Base-by-base conservation (phyloP, 2,329 filamentous ascomycete genomes). In the Sclerotinia subarctica region DNA sequence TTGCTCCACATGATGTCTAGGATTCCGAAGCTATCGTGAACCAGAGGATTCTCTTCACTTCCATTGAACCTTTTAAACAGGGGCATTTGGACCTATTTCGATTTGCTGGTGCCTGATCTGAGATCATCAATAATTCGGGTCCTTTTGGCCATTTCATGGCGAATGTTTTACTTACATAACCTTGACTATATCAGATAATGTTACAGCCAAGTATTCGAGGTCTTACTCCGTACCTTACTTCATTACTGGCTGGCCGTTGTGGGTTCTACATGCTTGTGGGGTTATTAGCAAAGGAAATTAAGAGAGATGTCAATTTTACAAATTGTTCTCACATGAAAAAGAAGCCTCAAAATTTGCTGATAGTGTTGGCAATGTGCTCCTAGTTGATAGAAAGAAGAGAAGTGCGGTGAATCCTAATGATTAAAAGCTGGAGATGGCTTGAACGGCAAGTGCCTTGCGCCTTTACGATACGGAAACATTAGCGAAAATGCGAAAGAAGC, bases 401-500 rank as follows among this genome's bases (percentile, higher is more conserved):
- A n/a, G 15, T 51, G 64, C 42, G 63, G 52, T 66, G 52, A 66
- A 42, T 19, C 15, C 24, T 38, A 3, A 35, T 24, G 5, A 21
- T 13, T 56, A 44, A 17, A 38, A 54, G 32, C 64, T 66, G 21
- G 21, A 26, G 10, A 35, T 19, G 32, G 24, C 47, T 62, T 56
- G 65, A 51, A 52, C 47, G 35, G 65, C 56, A 62, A 62, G 65
- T 62, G 56, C 56, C 26, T 52, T 44, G 46, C 46, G 47, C 65
- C 35, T 62, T 32, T 26, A 24, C 32, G 38, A 60, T 46, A 24
- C 24, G 26, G 21, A 29, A 46, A 32, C 26, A 26, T 38, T 13
- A 35, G 52, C 17, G 44, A 66, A 53, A 66, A 66, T 35, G 49
- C 11, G 32, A 17, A 19, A 66, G 64, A 29, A 38, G 47, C n/a